Evolutionary conservation across 305 asterid genomes (phyloP).

Genomic region (Rubia peregrina): DNA sequence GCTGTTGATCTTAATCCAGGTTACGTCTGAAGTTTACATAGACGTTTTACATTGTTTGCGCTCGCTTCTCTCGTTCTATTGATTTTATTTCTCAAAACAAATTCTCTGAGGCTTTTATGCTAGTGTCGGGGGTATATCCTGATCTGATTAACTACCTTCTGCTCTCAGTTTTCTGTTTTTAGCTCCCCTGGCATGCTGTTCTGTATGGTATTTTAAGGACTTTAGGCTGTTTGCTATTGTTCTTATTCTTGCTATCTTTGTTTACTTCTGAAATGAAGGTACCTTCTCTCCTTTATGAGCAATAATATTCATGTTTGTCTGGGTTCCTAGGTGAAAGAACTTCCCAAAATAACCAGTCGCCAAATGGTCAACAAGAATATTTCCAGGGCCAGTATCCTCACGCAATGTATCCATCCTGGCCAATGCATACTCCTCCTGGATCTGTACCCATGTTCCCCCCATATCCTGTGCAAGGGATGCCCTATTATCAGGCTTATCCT

Average conservation of each 20-base stretch:
- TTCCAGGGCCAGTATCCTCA: slow-evolving; percentile 71
- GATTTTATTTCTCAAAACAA: not conserved
- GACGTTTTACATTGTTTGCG: not conserved
- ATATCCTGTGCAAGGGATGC: slow-evolving; percentile 88
- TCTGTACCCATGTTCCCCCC: slow-evolving; percentile 63
- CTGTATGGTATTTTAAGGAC: not conserved
- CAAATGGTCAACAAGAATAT: slow-evolving; percentile 54
- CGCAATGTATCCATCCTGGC: slow-evolving; percentile 65
- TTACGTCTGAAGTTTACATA: slow-evolving; percentile 23
- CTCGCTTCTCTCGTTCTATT: not conserved
- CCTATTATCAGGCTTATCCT: slow-evolving; percentile 62
- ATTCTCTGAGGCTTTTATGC: not conserved
- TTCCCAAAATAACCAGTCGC: slow-evolving; percentile 40
- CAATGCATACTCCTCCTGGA: slow-evolving; percentile 60
- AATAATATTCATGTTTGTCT: slow-evolving; percentile 19
- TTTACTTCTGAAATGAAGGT: not conserved
- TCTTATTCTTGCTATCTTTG: not conserved
- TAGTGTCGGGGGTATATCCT: not conserved
- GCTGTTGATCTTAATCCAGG: slow-evolving; percentile 36
- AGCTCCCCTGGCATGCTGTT: not conserved
- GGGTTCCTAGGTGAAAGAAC: slow-evolving; percentile 31
- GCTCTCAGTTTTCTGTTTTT: not conserved
- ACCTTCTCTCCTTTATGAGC: not conserved
- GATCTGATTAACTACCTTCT: not conserved
- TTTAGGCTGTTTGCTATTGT: not conserved